These are phyloP conservation scores for Hemerocallis citrina DNA, from an alignment of 106 monocot species.

Conservation along the genomic window DNA sequence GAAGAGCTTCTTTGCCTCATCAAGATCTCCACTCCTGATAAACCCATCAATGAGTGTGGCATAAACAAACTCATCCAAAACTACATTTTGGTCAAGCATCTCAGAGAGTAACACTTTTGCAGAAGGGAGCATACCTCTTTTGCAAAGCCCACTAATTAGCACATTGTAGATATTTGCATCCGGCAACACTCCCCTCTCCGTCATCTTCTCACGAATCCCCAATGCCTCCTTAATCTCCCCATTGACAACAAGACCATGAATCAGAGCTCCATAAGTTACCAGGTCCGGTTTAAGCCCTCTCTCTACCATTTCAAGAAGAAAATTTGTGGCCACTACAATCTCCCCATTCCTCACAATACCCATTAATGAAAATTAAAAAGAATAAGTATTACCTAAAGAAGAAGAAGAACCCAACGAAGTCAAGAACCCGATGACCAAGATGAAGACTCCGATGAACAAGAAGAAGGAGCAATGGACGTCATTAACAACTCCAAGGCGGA, in stretches of 20 bases:
- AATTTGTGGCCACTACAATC: conserved; percentile 30
- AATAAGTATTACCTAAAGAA: no score
- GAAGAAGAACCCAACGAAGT: no score
- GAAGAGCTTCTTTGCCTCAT: conserved; percentile 64
- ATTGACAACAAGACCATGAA: conserved; percentile 63
- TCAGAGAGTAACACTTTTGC: conserved; percentile 57
- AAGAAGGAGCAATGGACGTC: no score
- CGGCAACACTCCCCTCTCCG: conserved; percentile 41
- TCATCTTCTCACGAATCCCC: conserved; percentile 48
- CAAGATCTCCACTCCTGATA: conserved; percentile 60
- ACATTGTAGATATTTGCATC: conserved; percentile 78
- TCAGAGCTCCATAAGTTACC: conserved; percentile 77
- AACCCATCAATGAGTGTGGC: conserved; percentile 79
- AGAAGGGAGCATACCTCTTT: conserved; percentile 66
- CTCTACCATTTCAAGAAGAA: conserved; percentile 49
- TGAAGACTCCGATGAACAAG: no score
- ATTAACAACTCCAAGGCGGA: no score
- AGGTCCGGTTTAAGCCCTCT: conserved; percentile 55
- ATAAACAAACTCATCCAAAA: conserved; percentile 70
- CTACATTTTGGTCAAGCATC: conserved; percentile 63
- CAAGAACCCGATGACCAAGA: no score
- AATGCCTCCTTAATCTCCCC: conserved; percentile 64
- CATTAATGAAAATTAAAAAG: conserved; percentile 68
- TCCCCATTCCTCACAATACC: conserved; percentile 44
- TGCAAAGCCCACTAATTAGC: conserved; percentile 77